phyloP scores from a whole-genome alignment of 345 rosid species.

The Syzygium aqueum region DNA sequence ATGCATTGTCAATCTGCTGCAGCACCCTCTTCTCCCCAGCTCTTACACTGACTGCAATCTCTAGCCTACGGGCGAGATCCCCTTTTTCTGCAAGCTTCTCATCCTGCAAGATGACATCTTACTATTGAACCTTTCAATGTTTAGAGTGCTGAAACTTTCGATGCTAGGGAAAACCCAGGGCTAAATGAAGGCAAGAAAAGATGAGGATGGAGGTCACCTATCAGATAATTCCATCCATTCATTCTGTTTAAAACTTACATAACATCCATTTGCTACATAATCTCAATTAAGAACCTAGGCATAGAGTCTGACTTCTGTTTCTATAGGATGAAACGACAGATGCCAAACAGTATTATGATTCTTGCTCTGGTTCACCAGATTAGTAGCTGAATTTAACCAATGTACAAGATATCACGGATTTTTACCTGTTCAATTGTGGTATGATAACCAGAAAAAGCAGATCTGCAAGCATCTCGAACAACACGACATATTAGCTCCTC shows the following conservation, averaged over 20 bases:
- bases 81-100: constrained; percentile 47
- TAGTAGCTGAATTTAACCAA: background rate
- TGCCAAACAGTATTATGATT: background rate
- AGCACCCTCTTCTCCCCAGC: constrained; percentile 77
- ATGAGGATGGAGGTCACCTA: background rate
- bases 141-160: background rate
- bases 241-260: background rate
- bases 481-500: constrained; percentile 86
- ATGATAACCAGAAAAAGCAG: constrained; percentile 65
- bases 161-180: background rate
- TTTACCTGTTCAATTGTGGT: constrained; percentile 81
- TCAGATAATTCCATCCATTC: background rate
- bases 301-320: background rate
- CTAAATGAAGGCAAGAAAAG: background rate
- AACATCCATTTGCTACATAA: background rate
- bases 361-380: background rate
- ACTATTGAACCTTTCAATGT: background rate
- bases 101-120: constrained; percentile 35
- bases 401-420: background rate
- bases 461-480: constrained; percentile 71
- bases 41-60: constrained; percentile 63
- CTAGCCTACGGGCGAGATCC: constrained; percentile 31
- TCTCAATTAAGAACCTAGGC: background rate
- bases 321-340: background rate
- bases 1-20: constrained; percentile 59